Conservation (phyloP, 257 asterid species). For the Fraxinus cuspidata region DNA sequence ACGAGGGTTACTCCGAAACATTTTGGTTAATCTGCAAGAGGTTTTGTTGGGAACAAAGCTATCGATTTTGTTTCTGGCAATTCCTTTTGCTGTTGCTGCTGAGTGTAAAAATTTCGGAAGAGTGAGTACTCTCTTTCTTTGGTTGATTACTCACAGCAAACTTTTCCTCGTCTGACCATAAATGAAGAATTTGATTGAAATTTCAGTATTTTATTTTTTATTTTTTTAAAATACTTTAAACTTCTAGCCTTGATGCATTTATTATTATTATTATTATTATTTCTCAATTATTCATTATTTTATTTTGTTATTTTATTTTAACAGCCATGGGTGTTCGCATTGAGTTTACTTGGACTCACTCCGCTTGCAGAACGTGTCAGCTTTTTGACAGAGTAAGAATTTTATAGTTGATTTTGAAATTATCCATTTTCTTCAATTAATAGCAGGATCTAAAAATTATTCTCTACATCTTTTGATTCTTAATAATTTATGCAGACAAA, state of each 20-base stretch:
- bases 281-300: neutral
- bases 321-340: constrained; percentile 85
- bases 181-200: no score
- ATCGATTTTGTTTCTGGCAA: constrained; percentile 59
- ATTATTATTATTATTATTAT: no score
- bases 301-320: neutral
- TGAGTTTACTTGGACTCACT: constrained; percentile 82
- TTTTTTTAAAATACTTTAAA: no score
- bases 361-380: constrained; percentile 94
- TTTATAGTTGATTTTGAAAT: neutral
- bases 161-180: no score
- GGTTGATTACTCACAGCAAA: neutral
- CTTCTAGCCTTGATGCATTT: no score
- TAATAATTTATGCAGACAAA: constrained; percentile 60
- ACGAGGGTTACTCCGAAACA: constrained; percentile 31
- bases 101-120: constrained; percentile 42
- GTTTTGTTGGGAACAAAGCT: constrained; percentile 82
- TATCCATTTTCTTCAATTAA: neutral
- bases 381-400: constrained; percentile 82
- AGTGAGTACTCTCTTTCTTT: constrained; percentile 35
- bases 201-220: no score
- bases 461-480: no score
- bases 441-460: neutral
- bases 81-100: constrained; percentile 75
- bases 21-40: constrained; percentile 66